Percentiles rank a stretch among this genome's conserved stretches.
Conservation (phyloP, 495 filamentous ascomycete species). For the Aspergillus saccharolyticus region DNA sequence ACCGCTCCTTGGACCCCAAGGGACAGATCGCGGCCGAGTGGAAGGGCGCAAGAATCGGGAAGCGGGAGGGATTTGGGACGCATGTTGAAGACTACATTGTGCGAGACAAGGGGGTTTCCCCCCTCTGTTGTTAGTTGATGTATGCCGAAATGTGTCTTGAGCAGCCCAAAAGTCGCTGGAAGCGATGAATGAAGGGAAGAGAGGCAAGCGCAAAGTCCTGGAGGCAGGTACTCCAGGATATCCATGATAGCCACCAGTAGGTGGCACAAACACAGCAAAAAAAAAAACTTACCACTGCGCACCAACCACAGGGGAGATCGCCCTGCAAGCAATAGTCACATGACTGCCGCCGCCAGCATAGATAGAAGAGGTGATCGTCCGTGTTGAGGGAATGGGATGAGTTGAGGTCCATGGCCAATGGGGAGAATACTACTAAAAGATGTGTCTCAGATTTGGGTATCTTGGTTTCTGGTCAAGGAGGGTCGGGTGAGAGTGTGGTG, state of each 20-base stretch:
- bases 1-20: conserved; percentile 43
- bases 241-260: no score
- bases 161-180: no score
- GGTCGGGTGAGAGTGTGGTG: background rate
- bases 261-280: background rate
- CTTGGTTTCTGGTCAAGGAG: background rate
- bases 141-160: no score
- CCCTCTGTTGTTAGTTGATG: no score
- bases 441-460: background rate
- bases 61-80: conserved; percentile 39
- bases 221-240: no score
- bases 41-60: conserved; percentile 45
- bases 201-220: no score
- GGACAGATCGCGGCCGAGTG: conserved; percentile 43
- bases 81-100: conserved; percentile 51
- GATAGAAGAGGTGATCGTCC: conserved; percentile 31
- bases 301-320: conserved; percentile 48
- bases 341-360: conserved; percentile 45
- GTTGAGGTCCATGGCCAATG: background rate
- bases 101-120: no score
- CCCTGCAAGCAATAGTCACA: conserved; percentile 39
- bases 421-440: background rate
- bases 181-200: no score
- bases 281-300: conserved; percentile 41
- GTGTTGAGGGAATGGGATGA: conserved; percentile 2